Conservation (phyloP, 1,284 basidiomycete genomes). For the Phenoliferia sp. region DNA sequence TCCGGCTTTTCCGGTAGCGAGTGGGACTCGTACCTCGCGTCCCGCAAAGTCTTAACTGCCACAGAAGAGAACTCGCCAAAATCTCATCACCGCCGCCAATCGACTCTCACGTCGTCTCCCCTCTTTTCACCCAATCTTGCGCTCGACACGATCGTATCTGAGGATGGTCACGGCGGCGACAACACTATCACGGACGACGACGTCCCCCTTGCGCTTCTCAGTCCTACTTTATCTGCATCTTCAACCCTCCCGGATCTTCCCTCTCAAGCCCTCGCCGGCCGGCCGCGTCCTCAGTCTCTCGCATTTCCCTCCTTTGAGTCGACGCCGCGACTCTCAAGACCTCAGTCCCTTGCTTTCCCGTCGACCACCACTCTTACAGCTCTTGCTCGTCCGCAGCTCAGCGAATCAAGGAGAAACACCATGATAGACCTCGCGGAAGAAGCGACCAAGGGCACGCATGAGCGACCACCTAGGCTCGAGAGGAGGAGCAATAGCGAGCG, state of each 20-base stretch:
- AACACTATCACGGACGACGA: constrained; percentile 7
- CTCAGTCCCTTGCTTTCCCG: constrained; percentile 5
- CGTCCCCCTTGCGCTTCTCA: constrained; percentile 10
- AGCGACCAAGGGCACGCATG: background rate
- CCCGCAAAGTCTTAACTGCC: constrained; percentile 3
- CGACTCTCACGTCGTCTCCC: constrained; percentile 4
- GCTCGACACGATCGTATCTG: background rate
- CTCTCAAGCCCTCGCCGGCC: background rate
- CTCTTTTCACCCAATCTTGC: background rate
- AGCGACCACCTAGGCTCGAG: background rate
- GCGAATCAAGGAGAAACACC: background rate
- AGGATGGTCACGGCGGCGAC: constrained; percentile 1
- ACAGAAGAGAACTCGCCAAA: no score
- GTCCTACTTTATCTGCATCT: background rate
- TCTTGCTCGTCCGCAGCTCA: background rate
- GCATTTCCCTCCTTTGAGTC: background rate
- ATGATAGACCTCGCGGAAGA: constrained; percentile 1
- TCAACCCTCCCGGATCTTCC: constrained; percentile 3
- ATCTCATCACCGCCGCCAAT: background rate
- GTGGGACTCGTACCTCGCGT: constrained; percentile 15
- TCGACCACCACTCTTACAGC: background rate
- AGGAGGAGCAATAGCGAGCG: constrained; percentile 5
- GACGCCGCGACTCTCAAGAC: constrained; percentile 3
- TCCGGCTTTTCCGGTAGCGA: background rate
- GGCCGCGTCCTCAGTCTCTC: background rate